Percentiles rank a stretch among this genome's conserved stretches.
Conservation (phyloP, 2,329 filamentous ascomycete genomes). For the Neopestalotiopsis sp. region DNA sequence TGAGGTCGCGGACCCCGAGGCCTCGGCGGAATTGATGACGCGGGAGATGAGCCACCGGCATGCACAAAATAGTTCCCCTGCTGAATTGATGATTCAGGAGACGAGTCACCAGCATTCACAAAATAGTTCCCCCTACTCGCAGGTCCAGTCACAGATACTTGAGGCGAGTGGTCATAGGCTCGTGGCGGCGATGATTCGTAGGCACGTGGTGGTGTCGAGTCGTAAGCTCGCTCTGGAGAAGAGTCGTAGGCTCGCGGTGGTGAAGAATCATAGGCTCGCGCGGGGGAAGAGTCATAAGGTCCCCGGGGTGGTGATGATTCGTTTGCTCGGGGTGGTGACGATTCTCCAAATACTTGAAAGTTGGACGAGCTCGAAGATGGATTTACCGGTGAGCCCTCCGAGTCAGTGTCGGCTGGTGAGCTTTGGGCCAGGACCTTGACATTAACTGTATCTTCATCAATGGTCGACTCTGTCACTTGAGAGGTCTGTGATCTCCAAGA, state of each 20-base stretch:
- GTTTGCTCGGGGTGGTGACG: slow-evolving; percentile 42
- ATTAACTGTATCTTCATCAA: slow-evolving; percentile 52
- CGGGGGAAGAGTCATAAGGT: slow-evolving; percentile 21
- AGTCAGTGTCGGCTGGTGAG: slow-evolving; percentile 46
- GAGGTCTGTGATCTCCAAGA: slow-evolving; percentile 47
- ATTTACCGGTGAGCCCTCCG: slow-evolving; percentile 46
- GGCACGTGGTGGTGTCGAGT: slow-evolving; percentile 38
- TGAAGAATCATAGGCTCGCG: slow-evolving; percentile 46
- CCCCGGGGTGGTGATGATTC: slow-evolving; percentile 33
- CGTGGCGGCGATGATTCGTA: slow-evolving; percentile 38
- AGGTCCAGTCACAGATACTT: slow-evolving; percentile 33
- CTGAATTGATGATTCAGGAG: slow-evolving; percentile 44
- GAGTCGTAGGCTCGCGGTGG: slow-evolving; percentile 46
- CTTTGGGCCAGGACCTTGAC: slow-evolving; percentile 60
- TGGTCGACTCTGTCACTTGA: slow-evolving; percentile 48
- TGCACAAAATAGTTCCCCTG: slow-evolving; percentile 59
- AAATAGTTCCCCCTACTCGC: slow-evolving; percentile 55
- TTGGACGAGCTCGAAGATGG: slow-evolving; percentile 54
- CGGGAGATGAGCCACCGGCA: slow-evolving; percentile 49
- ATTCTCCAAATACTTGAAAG: slow-evolving; percentile 56
- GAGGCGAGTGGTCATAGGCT: slow-evolving; percentile 3
- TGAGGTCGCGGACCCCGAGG: slow-evolving; percentile 30
- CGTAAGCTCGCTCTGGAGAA: slow-evolving; percentile 26
- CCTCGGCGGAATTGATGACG: slow-evolving; percentile 41
- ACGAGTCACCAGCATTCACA: slow-evolving; percentile 49